Conservation (phyloP, 2,329 filamentous ascomycete species). For the Pseudogymnoascus sp. region DNA sequence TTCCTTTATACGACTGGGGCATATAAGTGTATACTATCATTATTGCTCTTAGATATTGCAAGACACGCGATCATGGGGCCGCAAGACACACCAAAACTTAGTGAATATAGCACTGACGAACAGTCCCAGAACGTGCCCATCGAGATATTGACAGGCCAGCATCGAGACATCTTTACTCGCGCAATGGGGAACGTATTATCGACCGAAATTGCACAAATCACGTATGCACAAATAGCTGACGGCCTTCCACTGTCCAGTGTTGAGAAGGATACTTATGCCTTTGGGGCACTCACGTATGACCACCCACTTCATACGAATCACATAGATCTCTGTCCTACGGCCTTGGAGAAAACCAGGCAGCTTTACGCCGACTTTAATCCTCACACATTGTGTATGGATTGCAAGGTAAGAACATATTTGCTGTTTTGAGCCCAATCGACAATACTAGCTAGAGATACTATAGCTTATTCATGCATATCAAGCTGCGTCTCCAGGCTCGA, state of each 20-base stretch:
- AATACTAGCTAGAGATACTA: background rate
- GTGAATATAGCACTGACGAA: background rate
- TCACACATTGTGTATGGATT: no score
- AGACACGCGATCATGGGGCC: background rate
- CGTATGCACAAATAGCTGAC: conserved; percentile 22
- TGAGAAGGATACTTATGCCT: conserved; percentile 2
- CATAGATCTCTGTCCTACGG: conserved; percentile 18
- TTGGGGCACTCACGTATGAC: background rate
- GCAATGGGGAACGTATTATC: conserved; percentile 16
- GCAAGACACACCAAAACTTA: background rate
- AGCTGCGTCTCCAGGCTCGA: conserved; percentile 15
- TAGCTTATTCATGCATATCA: conserved; percentile 25
- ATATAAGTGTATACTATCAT: no score
- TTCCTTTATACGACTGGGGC: no score
- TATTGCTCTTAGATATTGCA: no score
- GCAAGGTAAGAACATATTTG: no score
- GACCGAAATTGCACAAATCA: conserved; percentile 15
- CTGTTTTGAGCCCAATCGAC: no score
- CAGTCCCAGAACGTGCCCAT: background rate
- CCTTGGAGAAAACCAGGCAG: conserved; percentile 10
- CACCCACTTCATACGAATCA: conserved; percentile 19
- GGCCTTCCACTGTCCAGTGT: conserved; percentile 16
- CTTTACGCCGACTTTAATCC: conserved; percentile 4
- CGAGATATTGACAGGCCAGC: background rate
- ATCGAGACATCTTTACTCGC: conserved; percentile 13